These are phyloP conservation scores for Cylindrotheca closterium DNA, from an alignment of 108 stramenopile genomes.

Conservation along the genomic window DNA sequence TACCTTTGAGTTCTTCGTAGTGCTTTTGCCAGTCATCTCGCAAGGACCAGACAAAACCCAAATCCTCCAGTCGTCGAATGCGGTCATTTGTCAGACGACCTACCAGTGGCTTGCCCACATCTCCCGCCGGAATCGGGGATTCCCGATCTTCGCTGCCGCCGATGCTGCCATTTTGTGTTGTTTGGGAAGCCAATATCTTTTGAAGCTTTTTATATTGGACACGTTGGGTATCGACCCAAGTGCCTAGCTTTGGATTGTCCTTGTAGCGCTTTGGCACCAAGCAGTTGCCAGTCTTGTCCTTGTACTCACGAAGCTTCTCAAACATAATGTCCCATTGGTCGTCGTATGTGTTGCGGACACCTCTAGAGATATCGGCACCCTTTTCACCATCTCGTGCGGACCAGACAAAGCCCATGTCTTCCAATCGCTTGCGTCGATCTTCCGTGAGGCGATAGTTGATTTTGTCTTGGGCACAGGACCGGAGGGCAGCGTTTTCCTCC, in stretches of 20 bases:
- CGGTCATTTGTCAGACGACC: constrained; percentile 58
- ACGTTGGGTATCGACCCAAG: constrained; percentile 51
- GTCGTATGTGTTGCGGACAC: constrained; percentile 47
- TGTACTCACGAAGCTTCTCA: constrained; percentile 35
- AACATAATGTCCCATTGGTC: constrained; percentile 58
- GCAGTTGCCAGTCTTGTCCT: constrained; percentile 49
- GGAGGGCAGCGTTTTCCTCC: constrained; percentile 4
- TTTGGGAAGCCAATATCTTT: constrained; percentile 24
- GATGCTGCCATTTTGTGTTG: neutral
- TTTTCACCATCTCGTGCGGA: constrained; percentile 39
- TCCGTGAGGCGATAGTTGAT: constrained; percentile 42
- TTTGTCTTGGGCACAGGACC: constrained; percentile 21
- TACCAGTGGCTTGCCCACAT: constrained; percentile 25
- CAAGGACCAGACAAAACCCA: constrained; percentile 78
- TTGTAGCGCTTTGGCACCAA: constrained; percentile 60
- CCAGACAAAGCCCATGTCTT: constrained; percentile 59
- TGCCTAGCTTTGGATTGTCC: constrained; percentile 39
- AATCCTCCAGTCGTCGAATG: constrained; percentile 49
- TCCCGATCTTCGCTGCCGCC: neutral
- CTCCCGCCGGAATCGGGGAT: neutral
- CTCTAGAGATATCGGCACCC: constrained; percentile 13
- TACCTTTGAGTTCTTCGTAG: constrained; percentile 42
- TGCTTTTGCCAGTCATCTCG: constrained; percentile 61
- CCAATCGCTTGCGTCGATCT: constrained; percentile 37
- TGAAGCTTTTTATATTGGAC: constrained; percentile 48